These are phyloP conservation scores for Cystobasidium ongulense DNA, from an alignment of 768 basidiomycete species.

Conservation along the genomic window DNA sequence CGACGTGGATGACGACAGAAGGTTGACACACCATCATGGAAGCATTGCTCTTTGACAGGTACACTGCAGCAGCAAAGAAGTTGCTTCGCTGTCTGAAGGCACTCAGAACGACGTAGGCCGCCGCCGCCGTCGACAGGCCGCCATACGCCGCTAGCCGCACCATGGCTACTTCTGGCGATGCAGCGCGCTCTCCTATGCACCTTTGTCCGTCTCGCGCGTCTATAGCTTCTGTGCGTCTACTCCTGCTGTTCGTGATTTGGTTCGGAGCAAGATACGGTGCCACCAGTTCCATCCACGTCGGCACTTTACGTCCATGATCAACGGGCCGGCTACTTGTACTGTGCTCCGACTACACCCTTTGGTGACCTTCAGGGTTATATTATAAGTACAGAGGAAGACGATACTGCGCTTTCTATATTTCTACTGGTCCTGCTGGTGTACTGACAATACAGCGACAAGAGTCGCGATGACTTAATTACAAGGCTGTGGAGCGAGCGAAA, in stretches of 20 bases:
- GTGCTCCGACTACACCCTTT: no score
- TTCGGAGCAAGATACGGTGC: no score
- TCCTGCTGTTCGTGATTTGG: neutral
- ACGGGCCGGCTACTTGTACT: no score
- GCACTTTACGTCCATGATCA: neutral
- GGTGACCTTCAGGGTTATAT: no score
- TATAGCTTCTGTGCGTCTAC: neutral
- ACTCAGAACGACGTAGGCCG: conserved; percentile 65
- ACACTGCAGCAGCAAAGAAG: conserved; percentile 88
- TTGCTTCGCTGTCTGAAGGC: conserved; percentile 75
- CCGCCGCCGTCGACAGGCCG: conserved; percentile 59
- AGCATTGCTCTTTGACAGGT: conserved; percentile 85
- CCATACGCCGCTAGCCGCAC: conserved; percentile 57
- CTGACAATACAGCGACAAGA: no score
- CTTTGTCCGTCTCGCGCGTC: neutral
- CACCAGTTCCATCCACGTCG: neutral
- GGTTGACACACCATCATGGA: conserved; percentile 66
- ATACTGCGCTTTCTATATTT: neutral
- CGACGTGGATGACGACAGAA: neutral
- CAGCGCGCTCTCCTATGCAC: neutral
- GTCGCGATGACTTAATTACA: neutral
- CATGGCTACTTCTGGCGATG: neutral
- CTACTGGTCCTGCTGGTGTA: neutral
- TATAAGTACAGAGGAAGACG: neutral
- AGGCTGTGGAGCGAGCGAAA: neutral